These are phyloP conservation scores for Backusella tuberculispora DNA, from an alignment of 192 early-diverging fungal genomes.

Conservation along the genomic window DNA sequence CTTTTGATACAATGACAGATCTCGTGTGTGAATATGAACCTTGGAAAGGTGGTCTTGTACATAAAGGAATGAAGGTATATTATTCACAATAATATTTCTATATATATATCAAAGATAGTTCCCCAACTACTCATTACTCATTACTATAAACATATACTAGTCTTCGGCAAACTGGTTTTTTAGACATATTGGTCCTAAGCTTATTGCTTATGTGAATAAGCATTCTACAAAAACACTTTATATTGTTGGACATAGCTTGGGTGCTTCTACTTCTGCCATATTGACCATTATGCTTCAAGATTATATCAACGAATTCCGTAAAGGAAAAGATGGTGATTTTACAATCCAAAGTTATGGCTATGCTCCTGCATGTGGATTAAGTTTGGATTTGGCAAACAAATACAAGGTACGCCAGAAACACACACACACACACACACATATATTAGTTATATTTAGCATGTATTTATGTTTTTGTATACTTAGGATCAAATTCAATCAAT, in stretches of 20 bases:
- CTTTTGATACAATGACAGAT: constrained; percentile 77
- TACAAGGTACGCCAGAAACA: constrained; percentile 39
- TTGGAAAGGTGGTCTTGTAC: constrained; percentile 80
- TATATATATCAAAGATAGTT: background rate
- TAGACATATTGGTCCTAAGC: constrained; percentile 64
- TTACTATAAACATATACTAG: constrained; percentile 11
- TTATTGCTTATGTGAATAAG: constrained; percentile 63
- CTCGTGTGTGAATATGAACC: constrained; percentile 79
- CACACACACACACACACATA: background rate
- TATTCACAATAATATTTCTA: background rate
- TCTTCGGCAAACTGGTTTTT: constrained; percentile 78
- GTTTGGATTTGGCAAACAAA: constrained; percentile 50
- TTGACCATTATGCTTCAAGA: constrained; percentile 77
- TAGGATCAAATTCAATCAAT: constrained; percentile 56
- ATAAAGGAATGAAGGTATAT: constrained; percentile 71
- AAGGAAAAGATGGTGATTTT: constrained; percentile 43
- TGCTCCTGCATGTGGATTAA: constrained; percentile 54
- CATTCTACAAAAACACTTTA: constrained; percentile 61
- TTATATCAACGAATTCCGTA: constrained; percentile 55
- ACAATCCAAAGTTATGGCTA: constrained; percentile 53
- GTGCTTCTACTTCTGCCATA: constrained; percentile 72
- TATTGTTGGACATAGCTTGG: constrained; percentile 81
- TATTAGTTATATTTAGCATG: background rate
- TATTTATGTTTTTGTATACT: background rate
- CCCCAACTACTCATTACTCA: background rate